Percentiles rank a stretch among this genome's conserved stretches.
Conservation (phyloP, 2,329 filamentous ascomycete genomes). For the Claviceps humidiphila region DNA sequence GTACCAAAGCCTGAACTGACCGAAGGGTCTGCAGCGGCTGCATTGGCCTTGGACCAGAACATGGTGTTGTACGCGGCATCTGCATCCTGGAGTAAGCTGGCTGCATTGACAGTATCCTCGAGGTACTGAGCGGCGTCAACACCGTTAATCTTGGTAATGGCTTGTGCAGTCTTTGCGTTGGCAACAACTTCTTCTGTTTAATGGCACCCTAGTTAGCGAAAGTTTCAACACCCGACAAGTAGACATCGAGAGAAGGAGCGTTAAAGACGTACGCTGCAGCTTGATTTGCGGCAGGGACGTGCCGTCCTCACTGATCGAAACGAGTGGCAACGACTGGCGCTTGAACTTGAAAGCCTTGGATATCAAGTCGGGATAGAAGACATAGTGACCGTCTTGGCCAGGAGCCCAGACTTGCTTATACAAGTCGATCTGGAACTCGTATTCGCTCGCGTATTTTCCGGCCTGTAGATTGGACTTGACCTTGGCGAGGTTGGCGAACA, state of each 20-base stretch:
- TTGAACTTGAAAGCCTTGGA: conserved; percentile 6
- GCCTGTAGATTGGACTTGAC: conserved; percentile 29
- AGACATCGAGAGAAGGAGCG: too few species aligned
- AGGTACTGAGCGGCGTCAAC: conserved; percentile 12
- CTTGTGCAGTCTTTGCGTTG: conserved; percentile 9
- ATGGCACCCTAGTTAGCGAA: neutral
- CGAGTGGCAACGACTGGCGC: conserved; percentile 20
- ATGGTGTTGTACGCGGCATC: conserved; percentile 25
- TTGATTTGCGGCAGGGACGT: conserved; percentile 11
- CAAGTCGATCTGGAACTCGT: conserved; percentile 41
- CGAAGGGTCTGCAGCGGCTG: neutral
- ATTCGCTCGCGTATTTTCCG: conserved; percentile 36
- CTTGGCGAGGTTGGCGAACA: conserved; percentile 29
- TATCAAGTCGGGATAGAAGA: conserved; percentile 9
- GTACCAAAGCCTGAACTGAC: conserved; percentile 11
- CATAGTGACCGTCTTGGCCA: conserved; percentile 54
- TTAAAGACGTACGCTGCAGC: conserved; percentile 8
- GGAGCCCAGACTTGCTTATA: conserved; percentile 31
- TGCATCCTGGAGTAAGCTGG: conserved; percentile 12
- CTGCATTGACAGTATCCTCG: conserved; percentile 10
- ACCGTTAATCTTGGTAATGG: conserved; percentile 16
- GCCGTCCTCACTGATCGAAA: conserved; percentile 23
- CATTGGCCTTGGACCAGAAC: conserved; percentile 18
- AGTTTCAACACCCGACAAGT: too few species aligned
- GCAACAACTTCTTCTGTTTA: conserved; percentile 11